Base-by-base conservation (phyloP, 768 basidiomycete species). In the Boletus sp. region DNA sequence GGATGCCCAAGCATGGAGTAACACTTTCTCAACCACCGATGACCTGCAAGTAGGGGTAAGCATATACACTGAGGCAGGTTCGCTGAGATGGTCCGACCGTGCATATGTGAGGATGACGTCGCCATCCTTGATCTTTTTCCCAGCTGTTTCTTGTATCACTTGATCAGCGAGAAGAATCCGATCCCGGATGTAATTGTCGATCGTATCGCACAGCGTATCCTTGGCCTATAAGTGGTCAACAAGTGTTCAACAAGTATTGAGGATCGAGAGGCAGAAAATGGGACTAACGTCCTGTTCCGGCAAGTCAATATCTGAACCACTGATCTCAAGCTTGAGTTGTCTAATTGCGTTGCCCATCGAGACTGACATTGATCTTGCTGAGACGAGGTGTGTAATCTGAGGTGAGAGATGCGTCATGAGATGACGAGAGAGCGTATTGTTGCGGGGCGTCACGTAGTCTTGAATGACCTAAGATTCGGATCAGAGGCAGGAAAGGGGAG, bases 321-420 rank as follows among this genome's bases (percentile, higher is more conserved):
- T 94, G 67, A 99, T 97, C 67, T 98, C 94, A 54, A 96, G 78
- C 76, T 99, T 99, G 64, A 99, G 78, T 71, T 95, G 90, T 57
- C 94, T 83, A 64, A 94, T 92, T 0, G 94, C 92, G 68, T 94
- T 96, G 0, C 94, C 93, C 90, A 95, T 94, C 28, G 92, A 90
- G 20, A 93, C 86, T 17, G 92, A 90, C 89, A 95, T 90, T 0
- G 93, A 91, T 49, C 94, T 81, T 18, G 92, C 91, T 40, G 87
- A 83, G 8, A 94, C 90, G 10, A 96, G 82, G 72, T 95, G 87
- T 17, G 87, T 87, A 63, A 97, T 96, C 80, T 97, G 94, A 20
- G 92, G 92, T 4, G 92, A 94, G 40, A 97, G 81, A 73, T 95
- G 85, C 10, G 90, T 90, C 83, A 92, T 91, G 46, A 97, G 81